A percentile compares a stretch with the other conserved stretches of the same genome.
phyloP scores from a whole-genome alignment of 805 yeast genomes.

The Cyberlindnera maclurae region DNA sequence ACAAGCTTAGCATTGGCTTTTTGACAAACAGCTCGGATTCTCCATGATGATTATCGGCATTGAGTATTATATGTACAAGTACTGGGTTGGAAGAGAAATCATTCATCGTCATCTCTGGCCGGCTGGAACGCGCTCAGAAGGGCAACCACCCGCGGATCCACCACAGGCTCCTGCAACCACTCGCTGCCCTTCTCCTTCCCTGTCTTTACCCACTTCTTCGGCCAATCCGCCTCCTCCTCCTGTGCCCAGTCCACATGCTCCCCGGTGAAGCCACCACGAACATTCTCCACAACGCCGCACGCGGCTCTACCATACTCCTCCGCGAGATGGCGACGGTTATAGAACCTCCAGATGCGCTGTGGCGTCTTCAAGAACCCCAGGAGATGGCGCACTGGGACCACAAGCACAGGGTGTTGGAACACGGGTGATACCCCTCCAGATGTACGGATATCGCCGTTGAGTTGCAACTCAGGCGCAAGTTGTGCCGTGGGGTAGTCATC shows the following conservation, averaged over 20 bases:
- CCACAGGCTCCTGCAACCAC: slow-evolving; percentile 73
- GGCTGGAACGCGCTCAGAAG: slow-evolving; percentile 42
- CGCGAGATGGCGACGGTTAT: slow-evolving; percentile 64
- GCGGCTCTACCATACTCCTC: slow-evolving; percentile 54
- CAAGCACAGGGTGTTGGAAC: slow-evolving; percentile 72
- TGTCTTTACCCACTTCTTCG: slow-evolving; percentile 68
- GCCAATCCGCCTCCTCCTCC: slow-evolving; percentile 84
- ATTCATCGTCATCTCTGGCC: slow-evolving; percentile 3
- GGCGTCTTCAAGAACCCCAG: slow-evolving; percentile 78
- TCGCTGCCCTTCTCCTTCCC: slow-evolving; percentile 75
- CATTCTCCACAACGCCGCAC: slow-evolving; percentile 40
- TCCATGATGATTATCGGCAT: too few species aligned
- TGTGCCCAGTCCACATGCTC: slow-evolving; percentile 33
- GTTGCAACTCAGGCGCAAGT: slow-evolving; percentile 41
- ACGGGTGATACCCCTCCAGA: slow-evolving; percentile 43
- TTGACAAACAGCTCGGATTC: too few species aligned
- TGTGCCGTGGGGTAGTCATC: slow-evolving; percentile 46
- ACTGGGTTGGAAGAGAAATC: not conserved
- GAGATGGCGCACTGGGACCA: slow-evolving; percentile 68
- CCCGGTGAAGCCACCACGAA: slow-evolving; percentile 42
- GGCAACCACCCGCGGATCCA: slow-evolving; percentile 59
- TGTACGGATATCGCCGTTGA: slow-evolving; percentile 19
- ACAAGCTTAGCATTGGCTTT: too few species aligned
- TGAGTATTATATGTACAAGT: too few species aligned
- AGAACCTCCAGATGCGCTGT: slow-evolving; percentile 67